Evolutionary conservation across 768 basidiomycete species (phyloP).

Genomic region (Kwoniella dendrophila): DNA sequence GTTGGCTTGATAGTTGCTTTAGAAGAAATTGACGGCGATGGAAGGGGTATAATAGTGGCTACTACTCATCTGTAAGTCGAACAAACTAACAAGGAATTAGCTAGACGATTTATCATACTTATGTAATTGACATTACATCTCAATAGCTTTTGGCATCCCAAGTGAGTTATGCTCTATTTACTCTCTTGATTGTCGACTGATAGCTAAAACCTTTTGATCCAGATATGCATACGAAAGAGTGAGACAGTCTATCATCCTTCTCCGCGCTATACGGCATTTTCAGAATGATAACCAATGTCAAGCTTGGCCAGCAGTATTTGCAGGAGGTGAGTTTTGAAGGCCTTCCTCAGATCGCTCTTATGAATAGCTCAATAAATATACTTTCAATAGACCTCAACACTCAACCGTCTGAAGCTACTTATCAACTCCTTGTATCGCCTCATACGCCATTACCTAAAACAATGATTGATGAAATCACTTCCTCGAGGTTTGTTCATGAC

Average conservation of each 20-base stretch:
- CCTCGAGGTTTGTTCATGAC: slow-evolving; percentile 63
- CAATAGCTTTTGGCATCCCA: slow-evolving; percentile 82
- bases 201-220: background rate
- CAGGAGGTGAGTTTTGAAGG: slow-evolving; percentile 67
- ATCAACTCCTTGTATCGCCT: slow-evolving; percentile 70
- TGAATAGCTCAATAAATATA: background rate
- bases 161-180: slow-evolving; percentile 59
- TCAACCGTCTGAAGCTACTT: slow-evolving; percentile 75
- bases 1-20: slow-evolving; percentile 76
- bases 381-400: slow-evolving; percentile 81
- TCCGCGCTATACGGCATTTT: slow-evolving; percentile 67
- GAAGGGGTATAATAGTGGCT: slow-evolving; percentile 70
- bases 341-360: background rate
- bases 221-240: slow-evolving; percentile 78
- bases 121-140: background rate
- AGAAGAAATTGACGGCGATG: slow-evolving; percentile 56
- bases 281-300: slow-evolving; percentile 59
- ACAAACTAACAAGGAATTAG: background rate
- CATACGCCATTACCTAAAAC: slow-evolving; percentile 61
- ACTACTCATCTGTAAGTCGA: slow-evolving; percentile 73
- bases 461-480: slow-evolving; percentile 63
- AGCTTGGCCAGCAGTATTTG: slow-evolving; percentile 77
- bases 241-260: slow-evolving; percentile 76
- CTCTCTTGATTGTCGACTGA: background rate
- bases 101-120: background rate